Evolutionary conservation across 1,284 basidiomycete species (phyloP).

Genomic region (Cutaneotrichosporon dermatis): DNA sequence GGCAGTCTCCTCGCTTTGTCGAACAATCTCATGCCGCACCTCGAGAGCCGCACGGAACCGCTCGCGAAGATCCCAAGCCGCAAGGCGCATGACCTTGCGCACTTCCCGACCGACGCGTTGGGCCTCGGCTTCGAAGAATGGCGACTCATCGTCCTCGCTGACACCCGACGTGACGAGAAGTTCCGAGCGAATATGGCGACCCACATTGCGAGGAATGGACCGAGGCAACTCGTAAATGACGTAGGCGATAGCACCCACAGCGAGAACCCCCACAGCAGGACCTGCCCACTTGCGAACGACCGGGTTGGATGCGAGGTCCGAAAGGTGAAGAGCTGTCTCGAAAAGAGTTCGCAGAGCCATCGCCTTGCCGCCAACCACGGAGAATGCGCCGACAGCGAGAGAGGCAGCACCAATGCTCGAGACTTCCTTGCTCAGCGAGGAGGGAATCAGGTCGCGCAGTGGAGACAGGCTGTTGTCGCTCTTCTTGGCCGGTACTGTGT

Average conservation of each 20-base stretch:
- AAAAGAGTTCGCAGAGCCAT: conserved; percentile 73
- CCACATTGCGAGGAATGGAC: conserved; percentile 87
- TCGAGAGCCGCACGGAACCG: conserved; percentile 78
- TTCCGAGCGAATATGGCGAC: conserved; percentile 60
- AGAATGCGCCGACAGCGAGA: conserved; percentile 77
- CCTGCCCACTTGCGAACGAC: conserved; percentile 79
- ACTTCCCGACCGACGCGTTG: conserved; percentile 77
- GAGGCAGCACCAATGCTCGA: conserved; percentile 68
- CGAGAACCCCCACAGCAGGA: conserved; percentile 67
- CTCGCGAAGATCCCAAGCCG: conserved; percentile 86
- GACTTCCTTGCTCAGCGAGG: conserved; percentile 38
- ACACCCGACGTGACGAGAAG: conserved; percentile 48
- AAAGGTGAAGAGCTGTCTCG: conserved; percentile 67
- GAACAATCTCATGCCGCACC: conserved; percentile 69
- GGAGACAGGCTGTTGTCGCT: conserved; percentile 15
- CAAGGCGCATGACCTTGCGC: conserved; percentile 86
- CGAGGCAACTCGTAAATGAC: conserved; percentile 82
- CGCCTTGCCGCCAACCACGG: conserved; percentile 76
- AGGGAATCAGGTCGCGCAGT: conserved; percentile 30
- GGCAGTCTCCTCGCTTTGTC: conserved; percentile 68
- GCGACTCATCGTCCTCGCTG: conserved; percentile 43
- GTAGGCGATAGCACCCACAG: conserved; percentile 74
- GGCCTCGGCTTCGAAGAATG: conserved; percentile 67
- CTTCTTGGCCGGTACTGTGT: conserved; percentile 49
- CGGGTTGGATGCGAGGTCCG: conserved; percentile 78